Evolutionary conservation across 2,329 filamentous ascomycete genomes (phyloP).

Genomic region (Talaromyces sp.): DNA sequence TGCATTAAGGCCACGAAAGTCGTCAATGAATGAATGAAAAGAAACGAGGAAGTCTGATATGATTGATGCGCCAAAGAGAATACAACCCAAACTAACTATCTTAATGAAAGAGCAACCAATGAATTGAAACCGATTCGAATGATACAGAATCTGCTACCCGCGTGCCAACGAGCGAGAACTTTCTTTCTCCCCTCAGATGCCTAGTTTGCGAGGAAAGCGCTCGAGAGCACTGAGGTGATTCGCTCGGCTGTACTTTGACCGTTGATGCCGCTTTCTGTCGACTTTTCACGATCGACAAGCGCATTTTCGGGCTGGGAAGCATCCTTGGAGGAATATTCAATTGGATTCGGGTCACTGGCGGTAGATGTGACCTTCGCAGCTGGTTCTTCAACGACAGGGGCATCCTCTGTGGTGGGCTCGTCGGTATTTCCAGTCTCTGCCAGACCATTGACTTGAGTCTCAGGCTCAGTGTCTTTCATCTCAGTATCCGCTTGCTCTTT

Average conservation of each 20-base stretch:
- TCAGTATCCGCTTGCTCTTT: neutral
- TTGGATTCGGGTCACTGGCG: neutral
- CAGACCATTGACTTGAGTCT: neutral
- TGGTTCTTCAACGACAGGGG: neutral
- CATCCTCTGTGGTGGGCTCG: neutral
- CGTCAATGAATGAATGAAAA: neutral
- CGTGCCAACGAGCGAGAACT: neutral
- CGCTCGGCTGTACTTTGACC: conserved; percentile 10
- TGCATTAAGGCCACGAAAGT: conserved; percentile 59
- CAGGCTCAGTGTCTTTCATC: neutral
- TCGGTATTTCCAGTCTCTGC: neutral
- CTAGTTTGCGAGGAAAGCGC: conserved; percentile 3
- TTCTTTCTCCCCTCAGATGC: neutral
- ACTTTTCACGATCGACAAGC: neutral
- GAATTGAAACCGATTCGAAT: neutral
- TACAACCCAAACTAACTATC: neutral
- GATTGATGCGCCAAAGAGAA: neutral
- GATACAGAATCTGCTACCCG: neutral
- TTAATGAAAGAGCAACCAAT: neutral
- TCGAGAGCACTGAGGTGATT: conserved; percentile 6
- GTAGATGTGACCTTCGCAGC: neutral
- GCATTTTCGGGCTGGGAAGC: neutral
- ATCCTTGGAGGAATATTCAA: neutral
- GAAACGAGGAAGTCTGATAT: neutral
- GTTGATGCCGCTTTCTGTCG: conserved; percentile 6